phyloP scores from a whole-genome alignment of 139 green algal genomes.

The Micromonas pusilla region DNA sequence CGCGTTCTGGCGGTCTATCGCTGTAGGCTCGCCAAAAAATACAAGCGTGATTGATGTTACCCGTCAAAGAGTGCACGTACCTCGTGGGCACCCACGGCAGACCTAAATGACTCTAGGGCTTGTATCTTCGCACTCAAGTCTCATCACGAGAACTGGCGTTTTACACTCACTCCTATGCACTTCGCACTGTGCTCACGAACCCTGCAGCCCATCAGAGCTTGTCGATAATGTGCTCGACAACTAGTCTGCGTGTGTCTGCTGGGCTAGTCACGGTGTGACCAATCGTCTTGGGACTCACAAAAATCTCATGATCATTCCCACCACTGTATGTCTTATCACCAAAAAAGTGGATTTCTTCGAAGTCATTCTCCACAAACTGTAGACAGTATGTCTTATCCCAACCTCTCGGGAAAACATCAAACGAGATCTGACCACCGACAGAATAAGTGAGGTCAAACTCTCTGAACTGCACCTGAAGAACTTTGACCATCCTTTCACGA shows the following conservation, averaged over 20 bases:
- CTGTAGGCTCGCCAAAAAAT: too few relatives aligned
- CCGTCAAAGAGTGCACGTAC: too few relatives aligned
- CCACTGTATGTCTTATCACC: constrained; percentile 96
- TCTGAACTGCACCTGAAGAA: constrained; percentile 78
- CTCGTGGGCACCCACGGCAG: too few relatives aligned
- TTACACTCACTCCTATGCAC: too few relatives aligned
- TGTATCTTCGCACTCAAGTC: too few relatives aligned
- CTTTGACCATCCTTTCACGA: constrained; percentile 76
- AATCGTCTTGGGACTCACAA: constrained; percentile 65
- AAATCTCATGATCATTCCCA: constrained; percentile 99
- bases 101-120: too few relatives aligned
- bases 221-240: constrained; percentile 11
- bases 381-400: constrained; percentile 99
- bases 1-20: too few relatives aligned
- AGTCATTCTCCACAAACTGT: constrained; percentile 79
- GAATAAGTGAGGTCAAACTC: constrained; percentile 83
- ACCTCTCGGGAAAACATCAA: constrained; percentile 82
- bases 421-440: constrained; percentile 97
- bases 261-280: constrained; percentile 79
- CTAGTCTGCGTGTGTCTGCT: constrained; percentile 13
- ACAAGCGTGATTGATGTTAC: too few relatives aligned
- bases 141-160: too few relatives aligned
- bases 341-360: constrained; percentile 98
- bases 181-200: too few relatives aligned
- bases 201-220: constrained; percentile 20